Percentiles rank a stretch among this genome's conserved stretches.
phyloP scores from a whole-genome alignment of 140 eudicot species.

The Stevia rebaudiana region DNA sequence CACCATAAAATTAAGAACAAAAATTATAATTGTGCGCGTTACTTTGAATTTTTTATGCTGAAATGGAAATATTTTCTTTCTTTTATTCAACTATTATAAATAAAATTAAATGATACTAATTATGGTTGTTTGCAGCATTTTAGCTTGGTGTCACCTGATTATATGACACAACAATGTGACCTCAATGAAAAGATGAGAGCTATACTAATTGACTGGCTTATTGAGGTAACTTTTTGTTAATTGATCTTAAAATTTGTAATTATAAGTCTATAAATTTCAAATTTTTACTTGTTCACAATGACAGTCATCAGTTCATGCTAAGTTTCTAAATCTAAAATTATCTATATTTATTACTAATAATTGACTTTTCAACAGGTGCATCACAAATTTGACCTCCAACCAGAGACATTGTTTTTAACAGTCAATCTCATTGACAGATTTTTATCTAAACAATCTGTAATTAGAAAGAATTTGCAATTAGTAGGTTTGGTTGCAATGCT shows the following conservation, averaged over 20 bases:
- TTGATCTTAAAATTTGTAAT: neutral
- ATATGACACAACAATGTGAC: conserved; percentile 75
- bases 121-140: conserved; percentile 37
- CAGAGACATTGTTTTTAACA: conserved; percentile 71
- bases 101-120: neutral
- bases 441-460: conserved; percentile 60
- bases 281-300: neutral
- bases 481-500: conserved; percentile 87
- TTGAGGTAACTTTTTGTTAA: conserved; percentile 53
- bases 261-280: neutral
- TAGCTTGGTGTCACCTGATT: conserved; percentile 61
- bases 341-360: neutral
- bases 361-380: conserved; percentile 61
- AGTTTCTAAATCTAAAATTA: neutral
- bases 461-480: conserved; percentile 75
- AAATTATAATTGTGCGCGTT: neutral
- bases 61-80: neutral
- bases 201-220: conserved; percentile 88
- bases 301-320: neutral
- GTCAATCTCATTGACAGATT: conserved; percentile 81
- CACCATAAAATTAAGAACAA: neutral
- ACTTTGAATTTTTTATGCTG: conserved; percentile 14
- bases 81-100: neutral
- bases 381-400: conserved; percentile 78
- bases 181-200: conserved; percentile 87